Base-by-base conservation (phyloP, 192 early-diverging fungal species). In the Coemansia sp. region DNA sequence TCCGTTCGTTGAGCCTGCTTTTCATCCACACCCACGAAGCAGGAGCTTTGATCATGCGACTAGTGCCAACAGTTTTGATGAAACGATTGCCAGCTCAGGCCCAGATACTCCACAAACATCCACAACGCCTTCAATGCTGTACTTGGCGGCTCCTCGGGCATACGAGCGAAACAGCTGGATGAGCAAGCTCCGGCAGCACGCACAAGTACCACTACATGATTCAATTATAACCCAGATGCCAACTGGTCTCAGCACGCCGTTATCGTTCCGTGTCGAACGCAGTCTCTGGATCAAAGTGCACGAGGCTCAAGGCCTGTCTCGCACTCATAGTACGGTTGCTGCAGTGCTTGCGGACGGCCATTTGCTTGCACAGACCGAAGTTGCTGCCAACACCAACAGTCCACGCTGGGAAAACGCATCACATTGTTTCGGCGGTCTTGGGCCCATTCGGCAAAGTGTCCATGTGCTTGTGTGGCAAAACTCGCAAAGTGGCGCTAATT, bases 161-260 rank as follows among this genome's bases (percentile, higher is more conserved):
- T 38, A 50, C 48, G 72, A 82, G 55, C 70, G 75, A 47, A 82
- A 77, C 53, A 48, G 39, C 59, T 82, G 79, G 75, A 59, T 82
- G 7, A 52, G 61, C 10, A 59, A 56, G 54, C 78, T 75, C 21
- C 68, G 72, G 25, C 59, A 35, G 5, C 64, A 69, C 49, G 61
- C 68, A 8, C 60, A 62, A 3, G n/a, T 58, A 4, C 61, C 70
- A 6, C 7, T 57, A 76, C 14, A 69, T 52, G 21, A 19, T 24
- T 2, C 47, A 39, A 69, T n/a, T 21, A 5, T 32, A 24, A 9
- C 21, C 15, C 14, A n/a, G 29, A 2, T 38, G 23, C 1, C 62
- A 11, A 15, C 11, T 17, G 8, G 19, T 21, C 15, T 49, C 2
- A 15, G 23, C 5, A 25, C 12, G 5, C 37, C 65, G 23, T 38